Conservation (phyloP, 257 asterid genomes). For the Jasminum sambac region DNA sequence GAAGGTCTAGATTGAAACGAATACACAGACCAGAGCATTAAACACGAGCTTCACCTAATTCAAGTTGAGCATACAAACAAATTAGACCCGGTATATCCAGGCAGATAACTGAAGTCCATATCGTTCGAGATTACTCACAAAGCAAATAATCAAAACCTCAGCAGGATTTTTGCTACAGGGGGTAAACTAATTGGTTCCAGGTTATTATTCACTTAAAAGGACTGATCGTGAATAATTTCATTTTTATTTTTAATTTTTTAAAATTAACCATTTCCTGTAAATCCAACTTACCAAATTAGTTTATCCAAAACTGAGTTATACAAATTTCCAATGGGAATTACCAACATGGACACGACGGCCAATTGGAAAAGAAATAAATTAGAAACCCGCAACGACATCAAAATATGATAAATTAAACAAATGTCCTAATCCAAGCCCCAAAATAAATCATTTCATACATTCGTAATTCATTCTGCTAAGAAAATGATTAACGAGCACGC, state of each 20-base stretch:
- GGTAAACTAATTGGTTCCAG: neutral
- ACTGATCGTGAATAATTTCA: neutral
- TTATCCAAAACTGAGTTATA: neutral
- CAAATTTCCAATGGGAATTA: neutral
- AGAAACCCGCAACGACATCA: slow-evolving; percentile 14
- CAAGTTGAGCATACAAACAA: slow-evolving; percentile 6
- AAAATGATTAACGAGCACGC: neutral
- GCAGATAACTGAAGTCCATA: too few relatives aligned
- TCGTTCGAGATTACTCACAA: neutral
- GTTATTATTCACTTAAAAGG: neutral
- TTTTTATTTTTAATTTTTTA: neutral
- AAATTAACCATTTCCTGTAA: neutral
- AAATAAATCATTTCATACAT: slow-evolving; percentile 6
- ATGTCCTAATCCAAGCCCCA: neutral
- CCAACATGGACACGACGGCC: neutral
- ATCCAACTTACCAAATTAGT: neutral
- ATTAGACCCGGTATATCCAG: too few relatives aligned
- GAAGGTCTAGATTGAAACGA: neutral
- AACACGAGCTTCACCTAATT: slow-evolving; percentile 10
- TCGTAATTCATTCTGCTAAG: neutral
- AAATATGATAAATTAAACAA: neutral
- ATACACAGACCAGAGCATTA: neutral
- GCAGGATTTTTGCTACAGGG: neutral
- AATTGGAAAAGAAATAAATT: neutral
- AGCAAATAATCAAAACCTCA: neutral